Evolutionary conservation across 768 basidiomycete genomes (phyloP), one percentile per base, ranked within the genome.

Genomic region (Gloeophyllum trabeum): DNA sequence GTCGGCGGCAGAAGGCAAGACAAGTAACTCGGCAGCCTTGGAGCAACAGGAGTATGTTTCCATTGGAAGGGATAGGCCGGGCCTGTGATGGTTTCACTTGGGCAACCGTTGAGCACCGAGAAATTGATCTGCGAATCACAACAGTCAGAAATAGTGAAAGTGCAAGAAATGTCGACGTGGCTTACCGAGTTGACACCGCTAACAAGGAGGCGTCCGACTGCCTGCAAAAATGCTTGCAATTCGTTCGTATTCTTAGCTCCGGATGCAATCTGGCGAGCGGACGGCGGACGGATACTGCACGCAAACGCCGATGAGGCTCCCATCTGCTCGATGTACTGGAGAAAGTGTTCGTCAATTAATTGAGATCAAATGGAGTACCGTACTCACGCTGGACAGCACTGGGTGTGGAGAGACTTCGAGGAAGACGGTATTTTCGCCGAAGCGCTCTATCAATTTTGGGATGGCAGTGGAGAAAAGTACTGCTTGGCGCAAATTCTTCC

Each of bases 391-490:
- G 7, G 36, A 37, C 6, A 47, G 32, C 7, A 46, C 46, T n/a
- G 46, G 46, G 40, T 47, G 46, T 2, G 46, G 46, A 18, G 23
- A 22, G 21, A 47, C 23, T 16, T 47, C 46, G 35, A 47, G 14
- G 37, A 40, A 47, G n/a, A 24, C 39, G 10, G 20, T 6, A 3
- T 24, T 19, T 16, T 44, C 40, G 2, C 45, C 45, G 36, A 41
- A 42, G 26, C 38, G 19, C 6, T 44, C 28, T 3, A 41, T 22
- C 14, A 50, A 35, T 10, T 7, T 19, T 6, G 36, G 7, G 18
- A 37, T 37, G 36, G 10, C 36, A 10, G 10, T 7, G 36, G 10
- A 10, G 36, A 37, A 37, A 7, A 13, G 12, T 10, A 37, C 36
- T 10, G 36, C 10, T 21, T 21, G 36, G 20, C 36, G 36, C 7